Base-by-base conservation (phyloP, 805 yeast species). In the Ogataea sp. region DNA sequence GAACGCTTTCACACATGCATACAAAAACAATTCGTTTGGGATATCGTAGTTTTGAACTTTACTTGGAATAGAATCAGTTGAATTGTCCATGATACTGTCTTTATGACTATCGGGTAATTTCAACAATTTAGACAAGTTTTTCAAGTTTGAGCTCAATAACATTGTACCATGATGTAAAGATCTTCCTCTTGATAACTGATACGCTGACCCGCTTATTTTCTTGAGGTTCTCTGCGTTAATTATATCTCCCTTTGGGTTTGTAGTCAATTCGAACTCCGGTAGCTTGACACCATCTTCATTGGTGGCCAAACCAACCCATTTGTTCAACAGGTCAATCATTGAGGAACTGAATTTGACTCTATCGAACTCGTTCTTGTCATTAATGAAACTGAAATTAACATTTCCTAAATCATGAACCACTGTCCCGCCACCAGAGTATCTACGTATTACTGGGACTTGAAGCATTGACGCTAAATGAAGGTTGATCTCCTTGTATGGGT, bases 131-230 rank as follows among this genome's bases (percentile, higher is more conserved):
- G 78, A 65, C 42, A 93, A 65, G 1, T 68, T 59, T n/a, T 67
- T 67, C 20, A 93, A 60, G 29, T 78, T 67, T 32, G 94, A 78
- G 39, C 73, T 63, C 20, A 93, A 64, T 7, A 93, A 66, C 96
- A 93, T 85, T 0, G 99, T 93, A 0, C 97, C 98, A 62, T 93
- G 99, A 55, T 93, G 98, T 48, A 89, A 81, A 6, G 95, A 78
- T 49, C 78, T 77, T 0, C 93, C 89, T 36, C 73, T 71, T 5
- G 95, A 80, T 25, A 93, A 68, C 55, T 89, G 89, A 59, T 75
- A 93, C 0, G 98, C 97, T 7, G 95, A 84, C 0, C 99, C 99
- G 49, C 95, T 83, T 4, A 93, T 77, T 53, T 93, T 93, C 3
- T 59, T 52, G 20, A 56, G 63, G 1, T 59, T 63, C 14, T 51